These are phyloP conservation scores for Ogataea paradorogensis DNA, from an alignment of 805 yeast genomes.

Conservation along the genomic window DNA sequence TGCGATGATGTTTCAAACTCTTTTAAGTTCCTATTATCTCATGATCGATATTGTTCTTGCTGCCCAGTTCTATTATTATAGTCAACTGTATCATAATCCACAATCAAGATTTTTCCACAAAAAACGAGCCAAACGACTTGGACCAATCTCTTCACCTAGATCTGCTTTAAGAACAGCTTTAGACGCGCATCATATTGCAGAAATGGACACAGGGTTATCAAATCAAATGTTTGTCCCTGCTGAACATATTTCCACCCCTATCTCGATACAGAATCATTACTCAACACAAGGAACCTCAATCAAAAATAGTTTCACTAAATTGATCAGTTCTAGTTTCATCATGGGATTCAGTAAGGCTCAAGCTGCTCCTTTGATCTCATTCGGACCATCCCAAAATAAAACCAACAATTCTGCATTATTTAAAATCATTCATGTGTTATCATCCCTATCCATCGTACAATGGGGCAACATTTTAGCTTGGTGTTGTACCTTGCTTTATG, in stretches of 20 bases:
- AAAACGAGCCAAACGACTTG: conserved; percentile 15
- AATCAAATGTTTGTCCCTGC: conserved; percentile 6
- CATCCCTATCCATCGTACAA: conserved; percentile 15
- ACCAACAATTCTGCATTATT: conserved; percentile 26
- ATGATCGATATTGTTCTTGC: conserved; percentile 45
- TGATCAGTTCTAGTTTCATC: conserved; percentile 30
- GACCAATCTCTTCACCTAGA: conserved; percentile 24
- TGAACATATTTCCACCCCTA: conserved; percentile 9
- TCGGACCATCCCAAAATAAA: background rate
- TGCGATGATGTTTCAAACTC: conserved; percentile 47
- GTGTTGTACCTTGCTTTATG: conserved; percentile 48
- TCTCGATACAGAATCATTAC: conserved; percentile 1
- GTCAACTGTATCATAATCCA: conserved; percentile 38
- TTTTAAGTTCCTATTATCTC: conserved; percentile 47
- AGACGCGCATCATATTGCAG: conserved; percentile 3
- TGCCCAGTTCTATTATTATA: conserved; percentile 48
- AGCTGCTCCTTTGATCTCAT: conserved; percentile 11
- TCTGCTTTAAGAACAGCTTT: conserved; percentile 23
- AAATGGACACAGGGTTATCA: background rate
- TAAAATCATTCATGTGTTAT: conserved; percentile 16
- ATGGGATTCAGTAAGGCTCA: conserved; percentile 30
- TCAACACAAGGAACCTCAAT: background rate
- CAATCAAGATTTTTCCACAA: conserved; percentile 27
- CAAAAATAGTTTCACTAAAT: conserved; percentile 19
- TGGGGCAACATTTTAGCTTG: conserved; percentile 42